Evolutionary conservation across 2,329 filamentous ascomycete genomes (phyloP).

Genomic region (Periconia macrospinosa): DNA sequence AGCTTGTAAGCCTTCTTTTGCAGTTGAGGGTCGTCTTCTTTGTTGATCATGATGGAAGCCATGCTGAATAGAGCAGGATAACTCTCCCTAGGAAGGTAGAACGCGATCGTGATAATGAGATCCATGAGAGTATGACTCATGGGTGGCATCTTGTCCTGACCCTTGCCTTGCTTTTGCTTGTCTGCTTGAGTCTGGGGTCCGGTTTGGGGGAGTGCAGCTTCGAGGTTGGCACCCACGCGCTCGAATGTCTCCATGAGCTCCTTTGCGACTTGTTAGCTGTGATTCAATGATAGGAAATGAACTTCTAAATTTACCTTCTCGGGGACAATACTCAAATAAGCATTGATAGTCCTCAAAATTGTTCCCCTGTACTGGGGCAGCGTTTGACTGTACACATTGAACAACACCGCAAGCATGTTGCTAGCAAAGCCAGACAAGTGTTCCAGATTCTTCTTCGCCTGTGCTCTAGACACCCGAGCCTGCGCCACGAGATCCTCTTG

Average conservation of each 20-base stretch:
- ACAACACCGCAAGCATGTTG: slow-evolving; percentile 93
- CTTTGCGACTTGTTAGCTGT: slow-evolving; percentile 28
- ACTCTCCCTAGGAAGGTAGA: slow-evolving; percentile 86
- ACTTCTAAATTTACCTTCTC: slow-evolving; percentile 47
- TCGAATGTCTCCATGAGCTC: slow-evolving; percentile 89
- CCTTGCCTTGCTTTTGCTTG: slow-evolving; percentile 62
- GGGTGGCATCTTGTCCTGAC: slow-evolving; percentile 79
- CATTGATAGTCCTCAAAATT: slow-evolving; percentile 92
- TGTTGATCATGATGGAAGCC: slow-evolving; percentile 78
- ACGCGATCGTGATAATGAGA: slow-evolving; percentile 91
- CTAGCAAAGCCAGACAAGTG: slow-evolving; percentile 78
- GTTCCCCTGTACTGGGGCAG: slow-evolving; percentile 88
- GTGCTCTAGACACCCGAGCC: slow-evolving; percentile 73
- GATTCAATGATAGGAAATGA: slow-evolving; percentile 2
- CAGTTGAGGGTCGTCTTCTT: slow-evolving; percentile 81
- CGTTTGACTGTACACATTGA: slow-evolving; percentile 98
- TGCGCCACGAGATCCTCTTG: slow-evolving; percentile 74
- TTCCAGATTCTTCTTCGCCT: slow-evolving; percentile 78
- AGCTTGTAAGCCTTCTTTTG: slow-evolving; percentile 99
- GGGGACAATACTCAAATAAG: slow-evolving; percentile 87
- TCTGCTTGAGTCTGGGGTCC: slow-evolving; percentile 64
- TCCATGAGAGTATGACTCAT: slow-evolving; percentile 96
- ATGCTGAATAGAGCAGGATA: slow-evolving; percentile 86
- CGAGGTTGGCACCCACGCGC: slow-evolving; percentile 82
- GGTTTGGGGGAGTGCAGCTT: slow-evolving; percentile 64